These are phyloP conservation scores for Cercophora samala DNA, from an alignment of 495 filamentous ascomycete genomes.

Conservation along the genomic window DNA sequence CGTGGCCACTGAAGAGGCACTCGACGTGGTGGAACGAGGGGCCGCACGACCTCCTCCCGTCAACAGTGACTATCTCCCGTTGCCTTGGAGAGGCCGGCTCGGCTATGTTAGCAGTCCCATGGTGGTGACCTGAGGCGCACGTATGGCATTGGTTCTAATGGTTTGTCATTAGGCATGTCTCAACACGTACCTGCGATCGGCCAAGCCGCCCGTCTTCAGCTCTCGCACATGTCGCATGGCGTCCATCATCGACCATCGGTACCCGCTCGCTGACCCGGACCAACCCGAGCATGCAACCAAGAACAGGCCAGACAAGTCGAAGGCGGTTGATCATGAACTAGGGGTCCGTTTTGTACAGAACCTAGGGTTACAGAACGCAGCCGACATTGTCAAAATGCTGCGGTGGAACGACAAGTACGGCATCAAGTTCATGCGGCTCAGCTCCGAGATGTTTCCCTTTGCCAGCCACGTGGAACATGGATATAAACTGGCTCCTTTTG, in stretches of 20 bases:
- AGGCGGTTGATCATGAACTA: slow-evolving; percentile 56
- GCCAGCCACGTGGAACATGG: slow-evolving; percentile 84
- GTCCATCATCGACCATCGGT: slow-evolving; percentile 83
- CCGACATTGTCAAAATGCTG: slow-evolving; percentile 79
- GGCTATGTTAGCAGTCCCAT: slow-evolving; percentile 67
- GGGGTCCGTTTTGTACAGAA: slow-evolving; percentile 73
- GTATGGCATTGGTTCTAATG: not conserved
- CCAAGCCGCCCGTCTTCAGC: slow-evolving; percentile 83
- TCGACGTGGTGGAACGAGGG: slow-evolving; percentile 45
- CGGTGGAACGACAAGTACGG: slow-evolving; percentile 91
- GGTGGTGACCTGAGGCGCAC: not conserved
- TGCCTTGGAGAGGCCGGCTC: slow-evolving; percentile 90
- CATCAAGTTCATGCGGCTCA: slow-evolving; percentile 90
- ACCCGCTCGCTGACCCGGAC: slow-evolving; percentile 70
- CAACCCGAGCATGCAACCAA: slow-evolving; percentile 76
- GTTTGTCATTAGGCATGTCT: slow-evolving; percentile 60
- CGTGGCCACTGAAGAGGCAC: slow-evolving; percentile 27
- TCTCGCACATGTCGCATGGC: slow-evolving; percentile 90
- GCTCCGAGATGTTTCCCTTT: slow-evolving; percentile 96
- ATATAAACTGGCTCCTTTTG: slow-evolving; percentile 84
- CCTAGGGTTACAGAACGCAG: slow-evolving; percentile 76
- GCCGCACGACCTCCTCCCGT: slow-evolving; percentile 65
- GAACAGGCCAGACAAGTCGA: slow-evolving; percentile 71
- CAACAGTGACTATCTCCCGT: slow-evolving; percentile 79
- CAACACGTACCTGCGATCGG: slow-evolving; percentile 85